Evolutionary conservation across 371 early-diverging fungal genomes (phyloP).

Genomic region (Mortierella sp.): DNA sequence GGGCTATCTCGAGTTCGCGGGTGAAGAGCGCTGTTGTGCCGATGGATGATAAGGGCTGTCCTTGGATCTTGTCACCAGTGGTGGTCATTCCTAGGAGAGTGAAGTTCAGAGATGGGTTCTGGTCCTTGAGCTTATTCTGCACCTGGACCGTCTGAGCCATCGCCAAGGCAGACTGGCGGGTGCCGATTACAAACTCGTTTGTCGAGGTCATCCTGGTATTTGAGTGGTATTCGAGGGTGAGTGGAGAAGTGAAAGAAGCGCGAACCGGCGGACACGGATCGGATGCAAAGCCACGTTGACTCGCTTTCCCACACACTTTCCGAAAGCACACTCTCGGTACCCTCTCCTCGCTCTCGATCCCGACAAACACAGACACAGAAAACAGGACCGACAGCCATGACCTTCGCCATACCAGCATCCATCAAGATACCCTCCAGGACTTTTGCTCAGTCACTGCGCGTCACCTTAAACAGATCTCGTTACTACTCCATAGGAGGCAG

Average conservation of each 20-base stretch:
- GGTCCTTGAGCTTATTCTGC: slow-evolving; percentile 61
- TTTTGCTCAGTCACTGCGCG: slow-evolving; percentile 3
- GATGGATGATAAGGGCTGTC: slow-evolving; percentile 89
- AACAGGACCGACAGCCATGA: too few relatives aligned
- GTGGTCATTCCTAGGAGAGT: slow-evolving; percentile 83
- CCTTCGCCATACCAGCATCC: too few relatives aligned
- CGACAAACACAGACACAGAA: too few relatives aligned
- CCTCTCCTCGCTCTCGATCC: too few relatives aligned
- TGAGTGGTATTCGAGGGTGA: too few relatives aligned
- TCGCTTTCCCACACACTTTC: too few relatives aligned
- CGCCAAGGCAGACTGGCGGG: slow-evolving; percentile 92
- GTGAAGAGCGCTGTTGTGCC: slow-evolving; percentile 95
- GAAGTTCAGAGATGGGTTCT: slow-evolving; percentile 65
- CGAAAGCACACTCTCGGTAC: too few relatives aligned
- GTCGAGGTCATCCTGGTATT: slow-evolving; percentile 19
- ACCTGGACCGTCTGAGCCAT: slow-evolving; percentile 88
- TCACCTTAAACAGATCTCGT: background rate
- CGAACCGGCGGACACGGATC: background rate
- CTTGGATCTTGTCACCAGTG: slow-evolving; percentile 87
- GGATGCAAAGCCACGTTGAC: slow-evolving; percentile 14
- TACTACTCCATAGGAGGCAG: slow-evolving; percentile 32
- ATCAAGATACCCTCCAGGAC: too few relatives aligned
- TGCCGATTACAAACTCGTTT: slow-evolving; percentile 70
- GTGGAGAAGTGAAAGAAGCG: background rate
- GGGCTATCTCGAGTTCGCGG: slow-evolving; percentile 90